Evolutionary conservation across 2,329 filamentous ascomycete species (phyloP), one percentile per base, ranked within the genome.

Genomic region (Eutypa lata): DNA sequence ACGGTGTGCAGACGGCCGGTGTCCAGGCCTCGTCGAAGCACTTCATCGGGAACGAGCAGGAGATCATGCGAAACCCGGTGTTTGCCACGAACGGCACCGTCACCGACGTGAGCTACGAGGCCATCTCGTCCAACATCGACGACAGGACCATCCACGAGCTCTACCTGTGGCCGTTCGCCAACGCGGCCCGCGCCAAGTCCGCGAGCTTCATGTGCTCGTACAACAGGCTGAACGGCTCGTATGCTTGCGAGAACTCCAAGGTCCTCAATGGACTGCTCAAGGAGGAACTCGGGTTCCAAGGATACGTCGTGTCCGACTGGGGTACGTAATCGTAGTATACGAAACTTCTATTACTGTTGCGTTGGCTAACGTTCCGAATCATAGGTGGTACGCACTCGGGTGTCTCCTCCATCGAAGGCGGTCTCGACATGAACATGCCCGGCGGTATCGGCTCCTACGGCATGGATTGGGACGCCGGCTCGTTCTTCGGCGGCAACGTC

Each of bases 131-230:
- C 18, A 43, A 43, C 18, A 43, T 43, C n/a, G 38, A 43, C 50
- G 83, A 86, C 64, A 71, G 82, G 7, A 81, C 83, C 8, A 70
- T 85, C 53, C 82, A 86, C 61, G 83, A 86, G 61, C 69, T 84
- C 2, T 84, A 83, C 56, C 65, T 78, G 7, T 84, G 82, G 82
- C 81, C 82, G 1, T 85, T 84, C 66, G 77, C 77, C 35, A 64
- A 71, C 43, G 67, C 65, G 7, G 62, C 58, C 18, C 52, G 53
- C 18, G 57, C 69, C 13, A 60, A 64, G 31, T 64, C 65, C 19
- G 57, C 68, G 2, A 66, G 62, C 28, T 57, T 76, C 52, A 77
- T 77, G 75, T 77, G 75, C 65, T 64, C 67, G 3, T 76, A 75
- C 57, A 71, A 75, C 61, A 54, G 71, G 51, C 60, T 81, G 51